Base-by-base conservation (phyloP, 2,329 filamentous ascomycete species). In the Blumeriella jaapii region DNA sequence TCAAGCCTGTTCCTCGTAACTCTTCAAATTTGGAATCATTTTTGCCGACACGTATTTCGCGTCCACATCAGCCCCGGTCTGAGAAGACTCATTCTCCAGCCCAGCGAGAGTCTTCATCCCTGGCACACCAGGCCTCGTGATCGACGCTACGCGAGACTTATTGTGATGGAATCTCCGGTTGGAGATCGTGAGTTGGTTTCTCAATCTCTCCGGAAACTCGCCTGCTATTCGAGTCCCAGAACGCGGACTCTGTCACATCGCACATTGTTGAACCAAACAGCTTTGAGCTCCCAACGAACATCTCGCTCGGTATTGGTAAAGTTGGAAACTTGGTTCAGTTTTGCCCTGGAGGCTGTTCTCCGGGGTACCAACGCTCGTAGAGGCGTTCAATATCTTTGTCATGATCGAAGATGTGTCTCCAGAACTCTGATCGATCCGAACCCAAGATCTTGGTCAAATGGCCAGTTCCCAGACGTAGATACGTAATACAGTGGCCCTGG, bases 241-340 rank as follows among this genome's bases (percentile, higher is more conserved):
- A 29, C 25, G 11, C 2, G 18, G 12, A 14, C 23, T 35, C 22
- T 32, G 31, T 38, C 39, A 38, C 22, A 34, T 41, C 10, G n/a
- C 34, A 41, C 34, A 11, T 27, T 2, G 34, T 34, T 18, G 33
- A n/a, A 41, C 27, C 13, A 17, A 12, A 25, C 28, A 37, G 26
- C 4, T 11, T 16, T 22, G 11, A 13, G 22, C 15, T 18, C 11
- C n/a, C 17, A 18, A 10, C 28, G 11, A 30, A 30, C 28, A 24
- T 24, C 22, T 24, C 15, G 9, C 17, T 14, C 11, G 14, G 19
- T 6, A 3, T 27, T 27, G 25, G 25, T 4, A 9, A 14, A 27
- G 5, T 29, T 17, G 26, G 14, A 29, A 35, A 13, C n/a, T 24
- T 20, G n/a, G 23, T 20, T 19, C 14, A n/a, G n/a, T 23, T 13